phyloP scores from a whole-genome alignment of 23 red algal genomes.

The Agarophyton chilense region DNA sequence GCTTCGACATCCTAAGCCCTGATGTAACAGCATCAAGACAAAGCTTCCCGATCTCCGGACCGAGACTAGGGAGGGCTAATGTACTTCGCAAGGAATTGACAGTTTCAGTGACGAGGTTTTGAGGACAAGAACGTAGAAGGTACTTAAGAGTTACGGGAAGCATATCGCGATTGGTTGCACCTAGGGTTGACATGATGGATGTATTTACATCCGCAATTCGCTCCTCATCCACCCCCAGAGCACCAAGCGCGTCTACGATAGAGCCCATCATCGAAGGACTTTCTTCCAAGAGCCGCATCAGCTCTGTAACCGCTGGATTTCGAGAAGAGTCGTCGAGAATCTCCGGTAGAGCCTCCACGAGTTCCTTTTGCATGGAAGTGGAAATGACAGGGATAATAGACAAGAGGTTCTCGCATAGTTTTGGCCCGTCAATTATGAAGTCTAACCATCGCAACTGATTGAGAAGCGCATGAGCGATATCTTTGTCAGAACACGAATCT shows the following conservation, averaged over 20 bases:
- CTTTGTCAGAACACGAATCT: conserved; percentile 26
- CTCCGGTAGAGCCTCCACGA: conserved; percentile 62
- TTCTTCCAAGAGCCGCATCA: conserved; percentile 37
- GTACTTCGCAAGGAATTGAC: conserved; percentile 48
- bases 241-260: conserved; percentile 56
- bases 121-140: conserved; percentile 47
- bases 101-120: conserved; percentile 35
- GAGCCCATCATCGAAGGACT: conserved; percentile 58
- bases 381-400: conserved; percentile 55
- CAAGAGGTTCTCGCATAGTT: conserved; percentile 51
- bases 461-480: conserved; percentile 47
- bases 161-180: conserved; percentile 53
- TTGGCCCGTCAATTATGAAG: conserved; percentile 52
- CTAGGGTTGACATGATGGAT: conserved; percentile 56
- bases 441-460: conserved; percentile 65
- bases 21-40: conserved; percentile 57
- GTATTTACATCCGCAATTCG: conserved; percentile 55
- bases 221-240: conserved; percentile 50
- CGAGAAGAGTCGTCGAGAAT: conserved; percentile 66
- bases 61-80: conserved; percentile 50
- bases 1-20: conserved; percentile 57
- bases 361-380: conserved; percentile 37
- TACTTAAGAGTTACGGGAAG: conserved; percentile 66
- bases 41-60: conserved; percentile 46
- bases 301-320: conserved; percentile 35